Evolutionary conservation across 2,329 filamentous ascomycete species (phyloP).

Genomic region (Ophiostoma tasmaniense): DNA sequence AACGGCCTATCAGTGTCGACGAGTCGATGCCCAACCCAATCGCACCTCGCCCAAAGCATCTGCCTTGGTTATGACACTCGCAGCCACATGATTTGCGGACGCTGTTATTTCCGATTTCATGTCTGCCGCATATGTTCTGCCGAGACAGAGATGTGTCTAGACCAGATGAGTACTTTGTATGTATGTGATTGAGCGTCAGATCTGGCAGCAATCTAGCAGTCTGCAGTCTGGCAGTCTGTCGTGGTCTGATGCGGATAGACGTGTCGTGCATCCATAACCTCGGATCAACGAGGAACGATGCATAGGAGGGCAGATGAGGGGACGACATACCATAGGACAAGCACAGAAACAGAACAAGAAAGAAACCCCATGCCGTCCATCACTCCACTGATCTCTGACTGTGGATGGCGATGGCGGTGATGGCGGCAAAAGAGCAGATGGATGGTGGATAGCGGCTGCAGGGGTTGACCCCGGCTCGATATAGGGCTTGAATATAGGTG

Average conservation of each 20-base stretch:
- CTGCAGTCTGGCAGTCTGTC: background rate
- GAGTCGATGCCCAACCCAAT: background rate
- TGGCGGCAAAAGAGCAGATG: background rate
- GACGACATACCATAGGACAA: too few relatives aligned
- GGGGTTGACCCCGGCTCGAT: background rate
- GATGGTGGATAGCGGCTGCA: background rate
- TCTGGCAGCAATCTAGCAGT: background rate
- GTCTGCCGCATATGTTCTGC: background rate
- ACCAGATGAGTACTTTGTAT: background rate
- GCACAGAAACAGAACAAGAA: background rate
- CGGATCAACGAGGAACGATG: background rate
- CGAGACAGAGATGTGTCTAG: background rate
- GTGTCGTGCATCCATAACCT: background rate
- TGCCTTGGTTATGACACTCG: background rate
- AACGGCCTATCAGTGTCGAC: background rate
- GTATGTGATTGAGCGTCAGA: constrained; percentile 1
- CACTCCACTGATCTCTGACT: background rate
- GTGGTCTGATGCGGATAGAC: background rate
- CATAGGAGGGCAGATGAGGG: background rate
- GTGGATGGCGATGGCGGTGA: background rate
- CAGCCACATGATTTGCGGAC: background rate
- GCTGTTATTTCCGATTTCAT: background rate
- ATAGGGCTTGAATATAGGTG: constrained; percentile 3
- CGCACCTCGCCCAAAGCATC: background rate
- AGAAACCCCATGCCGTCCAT: background rate